Conservation (phyloP, 1,284 basidiomycete species). For the Trametes versicolor region DNA sequence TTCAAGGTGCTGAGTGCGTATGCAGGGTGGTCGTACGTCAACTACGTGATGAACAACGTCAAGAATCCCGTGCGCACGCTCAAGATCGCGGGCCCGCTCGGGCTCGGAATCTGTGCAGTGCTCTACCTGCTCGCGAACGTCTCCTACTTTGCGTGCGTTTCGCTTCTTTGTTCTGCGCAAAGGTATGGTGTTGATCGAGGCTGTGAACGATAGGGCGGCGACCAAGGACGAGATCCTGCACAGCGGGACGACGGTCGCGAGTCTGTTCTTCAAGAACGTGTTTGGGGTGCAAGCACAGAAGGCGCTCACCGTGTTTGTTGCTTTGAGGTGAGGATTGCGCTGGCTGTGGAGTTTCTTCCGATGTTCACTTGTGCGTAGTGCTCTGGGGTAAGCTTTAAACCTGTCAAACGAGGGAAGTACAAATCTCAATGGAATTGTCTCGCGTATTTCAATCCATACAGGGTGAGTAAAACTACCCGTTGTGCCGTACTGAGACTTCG, state of each 20-base stretch:
- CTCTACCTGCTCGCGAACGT: slow-evolving; percentile 72
- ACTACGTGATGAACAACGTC: slow-evolving; percentile 67
- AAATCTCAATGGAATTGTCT: too few species aligned
- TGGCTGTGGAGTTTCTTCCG: neutral
- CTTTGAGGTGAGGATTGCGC: slow-evolving; percentile 48
- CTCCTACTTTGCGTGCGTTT: slow-evolving; percentile 77
- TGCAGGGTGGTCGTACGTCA: slow-evolving; percentile 46
- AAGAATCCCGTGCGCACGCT: slow-evolving; percentile 73
- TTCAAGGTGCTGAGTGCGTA: slow-evolving; percentile 70
- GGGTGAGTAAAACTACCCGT: too few species aligned
- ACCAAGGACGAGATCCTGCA: slow-evolving; percentile 70
- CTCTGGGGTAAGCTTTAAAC: slow-evolving; percentile 37
- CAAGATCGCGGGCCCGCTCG: slow-evolving; percentile 72
- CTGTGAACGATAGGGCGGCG: slow-evolving; percentile 51
- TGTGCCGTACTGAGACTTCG: neutral
- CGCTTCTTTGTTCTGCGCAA: slow-evolving; percentile 37
- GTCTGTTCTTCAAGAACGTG: slow-evolving; percentile 75
- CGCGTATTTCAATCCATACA: too few species aligned
- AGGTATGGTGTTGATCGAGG: neutral
- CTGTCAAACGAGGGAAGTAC: neutral
- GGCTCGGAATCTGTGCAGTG: slow-evolving; percentile 60
- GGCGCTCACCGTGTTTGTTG: slow-evolving; percentile 70
- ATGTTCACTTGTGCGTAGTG: slow-evolving; percentile 28
- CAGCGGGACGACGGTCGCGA: slow-evolving; percentile 68
- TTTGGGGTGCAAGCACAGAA: slow-evolving; percentile 67